Evolutionary conservation across 2,329 filamentous ascomycete species (phyloP).

Genomic region (Colletotrichum lupini): DNA sequence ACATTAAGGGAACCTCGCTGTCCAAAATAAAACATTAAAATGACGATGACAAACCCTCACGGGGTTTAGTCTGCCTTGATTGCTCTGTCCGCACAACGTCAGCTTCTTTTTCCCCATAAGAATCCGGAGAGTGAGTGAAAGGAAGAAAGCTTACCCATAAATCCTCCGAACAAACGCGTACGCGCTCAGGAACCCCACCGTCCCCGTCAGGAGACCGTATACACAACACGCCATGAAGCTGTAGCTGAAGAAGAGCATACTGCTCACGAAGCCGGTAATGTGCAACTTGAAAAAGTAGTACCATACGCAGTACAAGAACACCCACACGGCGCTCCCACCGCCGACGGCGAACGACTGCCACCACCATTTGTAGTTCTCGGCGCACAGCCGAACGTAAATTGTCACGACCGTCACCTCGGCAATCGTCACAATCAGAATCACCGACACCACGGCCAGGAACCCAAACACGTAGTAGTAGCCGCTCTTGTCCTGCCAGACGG

Average conservation of each 20-base stretch:
- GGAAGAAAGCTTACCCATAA: constrained; percentile 70
- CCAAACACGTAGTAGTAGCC: constrained; percentile 94
- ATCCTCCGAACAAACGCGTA: constrained; percentile 88
- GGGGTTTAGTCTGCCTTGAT: constrained; percentile 60
- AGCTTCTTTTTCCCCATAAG: background rate
- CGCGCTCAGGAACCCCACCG: constrained; percentile 84
- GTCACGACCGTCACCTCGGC: constrained; percentile 86
- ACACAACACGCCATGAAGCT: constrained; percentile 84
- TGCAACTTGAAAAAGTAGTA: constrained; percentile 86
- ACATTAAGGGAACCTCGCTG: background rate
- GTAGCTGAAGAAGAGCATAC: constrained; percentile 86
- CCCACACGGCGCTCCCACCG: constrained; percentile 80
- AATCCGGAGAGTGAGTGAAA: background rate
- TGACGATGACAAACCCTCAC: background rate
- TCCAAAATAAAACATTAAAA: background rate
- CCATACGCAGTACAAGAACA: constrained; percentile 85
- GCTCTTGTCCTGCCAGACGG: constrained; percentile 89
- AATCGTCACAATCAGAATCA: constrained; percentile 80
- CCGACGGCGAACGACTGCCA: constrained; percentile 89
- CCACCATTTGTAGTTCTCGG: constrained; percentile 93
- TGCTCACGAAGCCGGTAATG: constrained; percentile 82
- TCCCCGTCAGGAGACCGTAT: constrained; percentile 84
- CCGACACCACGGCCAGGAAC: constrained; percentile 79
- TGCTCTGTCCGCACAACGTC: constrained; percentile 48
- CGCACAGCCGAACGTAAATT: constrained; percentile 84